These are phyloP conservation scores for Paramecium biaurelia DNA, from an alignment of 73 alveolate species.

Conservation along the genomic window DNA sequence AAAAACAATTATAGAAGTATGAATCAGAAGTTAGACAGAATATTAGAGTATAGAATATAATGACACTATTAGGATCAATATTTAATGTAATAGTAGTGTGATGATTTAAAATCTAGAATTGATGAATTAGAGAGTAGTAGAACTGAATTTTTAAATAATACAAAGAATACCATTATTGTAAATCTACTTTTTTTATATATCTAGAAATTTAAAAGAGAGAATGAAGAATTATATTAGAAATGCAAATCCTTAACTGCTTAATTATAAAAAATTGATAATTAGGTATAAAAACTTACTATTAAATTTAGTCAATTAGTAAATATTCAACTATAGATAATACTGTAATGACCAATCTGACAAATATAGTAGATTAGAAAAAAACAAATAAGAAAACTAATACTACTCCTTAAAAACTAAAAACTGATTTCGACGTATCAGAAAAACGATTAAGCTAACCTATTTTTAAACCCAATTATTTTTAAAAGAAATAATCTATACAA, in stretches of 20 bases:
- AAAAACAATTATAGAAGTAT: background rate
- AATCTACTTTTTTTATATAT: background rate
- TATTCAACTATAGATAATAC: background rate
- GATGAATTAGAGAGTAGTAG: slow-evolving; percentile 2
- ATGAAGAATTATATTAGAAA: slow-evolving; percentile 16
- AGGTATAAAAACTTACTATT: background rate
- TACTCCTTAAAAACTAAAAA: background rate
- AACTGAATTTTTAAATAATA: background rate
- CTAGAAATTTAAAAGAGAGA: slow-evolving; percentile 28
- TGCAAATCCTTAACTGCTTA: background rate
- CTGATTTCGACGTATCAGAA: background rate
- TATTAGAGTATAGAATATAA: background rate
- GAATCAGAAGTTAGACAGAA: background rate
- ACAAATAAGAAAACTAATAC: background rate
- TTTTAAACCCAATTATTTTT: background rate
- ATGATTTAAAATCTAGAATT: background rate
- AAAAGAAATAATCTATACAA: background rate
- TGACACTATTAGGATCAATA: background rate
- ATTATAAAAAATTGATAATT: background rate
- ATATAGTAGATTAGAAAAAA: background rate
- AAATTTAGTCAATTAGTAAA: background rate
- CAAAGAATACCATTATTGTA: background rate
- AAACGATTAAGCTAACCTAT: background rate
- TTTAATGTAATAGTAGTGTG: background rate
- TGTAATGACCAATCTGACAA: background rate